Evolutionary conservation across 1,284 basidiomycete species (phyloP), one percentile per base, ranked within the genome.

Genomic region (Rhodotorula sp.): DNA sequence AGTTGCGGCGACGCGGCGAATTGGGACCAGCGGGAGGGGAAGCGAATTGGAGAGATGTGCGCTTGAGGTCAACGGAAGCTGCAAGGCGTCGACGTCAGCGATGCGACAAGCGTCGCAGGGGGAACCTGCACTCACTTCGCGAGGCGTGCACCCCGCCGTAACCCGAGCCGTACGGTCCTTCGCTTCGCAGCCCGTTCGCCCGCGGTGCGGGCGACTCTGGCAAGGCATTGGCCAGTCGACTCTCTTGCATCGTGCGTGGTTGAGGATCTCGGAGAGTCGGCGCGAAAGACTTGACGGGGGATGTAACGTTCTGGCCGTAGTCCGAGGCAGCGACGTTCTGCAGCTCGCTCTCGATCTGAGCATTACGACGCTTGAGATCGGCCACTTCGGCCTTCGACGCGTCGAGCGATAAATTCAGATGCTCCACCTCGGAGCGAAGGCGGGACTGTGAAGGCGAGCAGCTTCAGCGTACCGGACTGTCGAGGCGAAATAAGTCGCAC

Each of bases 381-480:
- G 26, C n/a, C 24, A 59, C 40, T n/a, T 74, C 73, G 44, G 56
- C 24, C 15, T 51, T 62, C 2, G 58, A 37, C 4, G 64, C 18
- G 9, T 69, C 68, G 55, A 70, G 56, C 20, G 61, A 10, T 1
- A 51, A 18, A 24, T 74, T 56, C 24, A 68, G 50, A 13, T 67
- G 73, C 50, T 65, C 48, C 9, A 74, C 62, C 37, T 74, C 73
- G 18, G 65, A 66, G 28, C 60, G 70, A 4, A 74, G 62, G 18
- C 68, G 73, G 15, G 50, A 57, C 72, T 74, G 62, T n/a, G 31
- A n/a, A 37, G 7, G 46, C 52, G 9, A 30, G 24, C 6, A 2
- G 7, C 22, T 5, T 5, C 1, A 37, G 26, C 7, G n/a, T n/a
- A n/a, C n/a, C n/a, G n/a, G n/a, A n/a, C n/a, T n/a, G n/a, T n/a